phyloP scores from a whole-genome alignment of 2,329 filamentous ascomycete genomes.

The Setomelanomma holmii region DNA sequence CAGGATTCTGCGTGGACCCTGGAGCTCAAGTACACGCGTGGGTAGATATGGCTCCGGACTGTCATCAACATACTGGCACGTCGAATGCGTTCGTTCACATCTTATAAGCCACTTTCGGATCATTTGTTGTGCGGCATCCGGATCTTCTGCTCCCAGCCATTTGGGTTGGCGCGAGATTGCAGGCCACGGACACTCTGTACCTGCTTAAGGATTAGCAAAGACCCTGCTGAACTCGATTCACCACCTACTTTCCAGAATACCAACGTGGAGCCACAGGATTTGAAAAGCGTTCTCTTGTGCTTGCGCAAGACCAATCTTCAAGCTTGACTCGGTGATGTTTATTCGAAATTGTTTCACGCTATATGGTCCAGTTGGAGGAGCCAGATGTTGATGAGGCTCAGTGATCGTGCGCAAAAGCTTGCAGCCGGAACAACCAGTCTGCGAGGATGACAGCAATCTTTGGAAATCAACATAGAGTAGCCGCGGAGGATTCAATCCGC shows the following conservation, averaged over 20 bases:
- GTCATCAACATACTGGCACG: background rate
- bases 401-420: background rate
- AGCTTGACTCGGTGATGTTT: background rate
- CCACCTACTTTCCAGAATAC: background rate
- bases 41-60: background rate
- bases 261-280: background rate
- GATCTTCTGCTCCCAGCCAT: background rate
- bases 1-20: background rate
- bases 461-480: background rate
- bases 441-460: background rate
- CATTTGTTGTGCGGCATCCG: background rate
- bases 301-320: background rate
- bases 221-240: too few relatives aligned
- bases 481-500: background rate
- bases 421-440: background rate
- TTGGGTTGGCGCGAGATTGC: background rate
- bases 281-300: background rate
- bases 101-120: background rate
- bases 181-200: background rate
- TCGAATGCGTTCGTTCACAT: background rate
- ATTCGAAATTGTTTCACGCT: background rate
- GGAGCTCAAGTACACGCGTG: background rate
- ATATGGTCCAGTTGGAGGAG: background rate
- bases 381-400: background rate
- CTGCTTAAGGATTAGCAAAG: background rate